Conservation (phyloP, 2,329 filamentous ascomycete species). For the Fusarium illudens region DNA sequence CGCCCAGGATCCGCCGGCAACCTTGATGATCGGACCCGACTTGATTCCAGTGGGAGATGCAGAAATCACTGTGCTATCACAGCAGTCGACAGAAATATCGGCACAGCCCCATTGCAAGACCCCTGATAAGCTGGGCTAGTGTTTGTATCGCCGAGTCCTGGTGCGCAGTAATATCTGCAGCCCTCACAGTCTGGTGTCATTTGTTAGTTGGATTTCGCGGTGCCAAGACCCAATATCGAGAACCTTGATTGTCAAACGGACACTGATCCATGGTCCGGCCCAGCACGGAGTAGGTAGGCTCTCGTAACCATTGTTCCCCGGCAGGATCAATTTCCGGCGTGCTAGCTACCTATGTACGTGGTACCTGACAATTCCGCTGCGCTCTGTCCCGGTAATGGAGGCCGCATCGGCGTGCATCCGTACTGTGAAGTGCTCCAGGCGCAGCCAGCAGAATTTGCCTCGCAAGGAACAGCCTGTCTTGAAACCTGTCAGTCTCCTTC, state of each 20-base stretch:
- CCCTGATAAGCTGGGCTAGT: neutral
- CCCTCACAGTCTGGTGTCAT: constrained; percentile 5
- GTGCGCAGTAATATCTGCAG: neutral
- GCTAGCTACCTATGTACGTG: neutral
- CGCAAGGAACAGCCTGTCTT: constrained; percentile 1
- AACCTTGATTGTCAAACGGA: constrained; percentile 6
- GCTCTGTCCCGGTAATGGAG: neutral
- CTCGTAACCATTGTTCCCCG: neutral
- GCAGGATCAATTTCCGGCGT: neutral
- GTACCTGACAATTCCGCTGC: neutral
- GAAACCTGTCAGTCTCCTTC: neutral
- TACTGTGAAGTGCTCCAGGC: neutral
- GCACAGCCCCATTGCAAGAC: neutral
- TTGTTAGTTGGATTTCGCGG: constrained; percentile 6
- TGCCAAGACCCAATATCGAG: neutral
- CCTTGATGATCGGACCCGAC: constrained; percentile 30
- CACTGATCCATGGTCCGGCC: neutral
- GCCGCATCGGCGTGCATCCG: neutral
- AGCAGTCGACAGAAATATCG: neutral
- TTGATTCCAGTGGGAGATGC: neutral
- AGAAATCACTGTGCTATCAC: neutral
- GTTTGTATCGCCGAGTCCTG: neutral
- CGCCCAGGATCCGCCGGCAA: constrained; percentile 19
- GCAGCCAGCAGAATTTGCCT: neutral
- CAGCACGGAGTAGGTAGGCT: neutral